These are phyloP conservation scores for Asterella californica DNA, from an alignment of 225 moss, liverwort and hornwort genomes.

Conservation along the genomic window DNA sequence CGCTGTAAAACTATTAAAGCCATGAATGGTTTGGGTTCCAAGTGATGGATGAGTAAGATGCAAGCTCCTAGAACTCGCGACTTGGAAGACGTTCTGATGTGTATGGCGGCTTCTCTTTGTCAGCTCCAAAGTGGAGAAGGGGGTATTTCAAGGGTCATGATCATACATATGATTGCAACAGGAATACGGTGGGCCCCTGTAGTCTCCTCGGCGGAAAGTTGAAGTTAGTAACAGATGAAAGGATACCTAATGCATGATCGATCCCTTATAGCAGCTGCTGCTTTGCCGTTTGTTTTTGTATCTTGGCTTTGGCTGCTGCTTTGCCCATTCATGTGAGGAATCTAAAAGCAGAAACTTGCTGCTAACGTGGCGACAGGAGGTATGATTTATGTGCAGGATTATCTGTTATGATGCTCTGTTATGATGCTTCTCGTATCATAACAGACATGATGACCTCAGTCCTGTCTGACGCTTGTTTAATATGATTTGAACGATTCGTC, in stretches of 20 bases:
- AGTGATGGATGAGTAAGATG: neutral
- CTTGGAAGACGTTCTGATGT: neutral
- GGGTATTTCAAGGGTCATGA: neutral
- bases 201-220: neutral
- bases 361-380: neutral
- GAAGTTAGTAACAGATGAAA: neutral
- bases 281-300: neutral
- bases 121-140: neutral
- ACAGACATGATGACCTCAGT: neutral
- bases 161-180: neutral
- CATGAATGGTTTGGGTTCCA: neutral
- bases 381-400: neutral
- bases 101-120: neutral
- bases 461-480: no score
- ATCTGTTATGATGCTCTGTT: no score
- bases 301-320: neutral
- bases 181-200: neutral
- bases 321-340: neutral
- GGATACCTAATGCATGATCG: neutral
- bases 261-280: neutral
- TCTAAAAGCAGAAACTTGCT: neutral
- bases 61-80: neutral
- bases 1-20: neutral
- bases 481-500: no score
- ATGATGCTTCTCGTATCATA: neutral